phyloP scores from a whole-genome alignment of 441 rosid species.

The Syzygium syzygioides region DNA sequence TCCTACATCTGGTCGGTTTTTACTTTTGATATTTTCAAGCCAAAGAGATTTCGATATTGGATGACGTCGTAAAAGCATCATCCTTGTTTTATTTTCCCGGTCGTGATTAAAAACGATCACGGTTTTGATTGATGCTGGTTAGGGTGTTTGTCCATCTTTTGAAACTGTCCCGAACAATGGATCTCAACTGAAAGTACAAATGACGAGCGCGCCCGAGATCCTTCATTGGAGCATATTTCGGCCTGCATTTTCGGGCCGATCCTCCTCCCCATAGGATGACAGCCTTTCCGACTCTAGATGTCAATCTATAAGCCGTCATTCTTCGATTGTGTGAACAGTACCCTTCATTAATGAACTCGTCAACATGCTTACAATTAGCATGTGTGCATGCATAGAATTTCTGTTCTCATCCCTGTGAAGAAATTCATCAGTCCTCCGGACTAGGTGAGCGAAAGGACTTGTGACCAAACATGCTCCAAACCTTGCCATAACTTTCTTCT shows the following conservation, averaged over 20 bases:
- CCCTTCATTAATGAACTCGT: neutral
- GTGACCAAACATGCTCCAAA: neutral
- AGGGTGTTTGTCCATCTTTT: neutral
- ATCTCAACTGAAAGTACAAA: neutral
- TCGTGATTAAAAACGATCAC: neutral
- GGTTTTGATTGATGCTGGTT: neutral
- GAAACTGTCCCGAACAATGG: neutral
- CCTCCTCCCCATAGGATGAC: neutral
- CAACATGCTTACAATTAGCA: neutral
- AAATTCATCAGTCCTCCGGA: neutral
- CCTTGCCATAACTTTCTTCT: neutral
- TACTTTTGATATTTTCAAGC: neutral
- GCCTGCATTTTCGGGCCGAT: neutral
- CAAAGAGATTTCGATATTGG: neutral
- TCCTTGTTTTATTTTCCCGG: neutral
- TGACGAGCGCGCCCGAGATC: neutral
- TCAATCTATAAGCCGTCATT: neutral
- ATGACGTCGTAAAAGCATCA: neutral
- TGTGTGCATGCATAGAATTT: neutral
- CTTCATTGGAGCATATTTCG: neutral
- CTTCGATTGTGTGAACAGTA: neutral
- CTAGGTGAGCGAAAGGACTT: neutral
- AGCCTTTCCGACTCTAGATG: neutral
- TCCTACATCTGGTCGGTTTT: neutral
- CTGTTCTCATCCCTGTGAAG: neutral